Evolutionary conservation across 1,139 yeast genomes (phyloP).

Genomic region (Suhomyces atakaporum): DNA sequence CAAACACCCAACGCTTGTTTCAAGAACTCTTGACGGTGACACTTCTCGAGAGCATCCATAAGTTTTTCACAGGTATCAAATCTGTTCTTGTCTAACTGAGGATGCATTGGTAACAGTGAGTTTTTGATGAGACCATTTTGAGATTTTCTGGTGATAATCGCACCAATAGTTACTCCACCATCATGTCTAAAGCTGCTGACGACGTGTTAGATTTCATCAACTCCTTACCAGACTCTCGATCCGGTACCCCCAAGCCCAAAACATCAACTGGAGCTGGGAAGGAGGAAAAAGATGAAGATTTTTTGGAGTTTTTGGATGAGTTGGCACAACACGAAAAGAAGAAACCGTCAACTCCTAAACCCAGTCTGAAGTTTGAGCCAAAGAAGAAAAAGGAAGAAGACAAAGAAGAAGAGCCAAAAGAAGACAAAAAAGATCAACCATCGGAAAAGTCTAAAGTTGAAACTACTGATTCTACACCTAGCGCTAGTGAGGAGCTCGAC

Average conservation of each 20-base stretch:
- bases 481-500: slow-evolving; percentile 25
- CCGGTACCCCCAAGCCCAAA: slow-evolving; percentile 36
- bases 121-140: neutral
- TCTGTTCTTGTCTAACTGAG: slow-evolving; percentile 48
- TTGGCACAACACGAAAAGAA: slow-evolving; percentile 54
- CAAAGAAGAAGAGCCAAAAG: slow-evolving; percentile 12
- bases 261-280: slow-evolving; percentile 15
- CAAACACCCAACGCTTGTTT: slow-evolving; percentile 83
- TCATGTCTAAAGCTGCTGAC: slow-evolving; percentile 42
- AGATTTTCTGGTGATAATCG: neutral
- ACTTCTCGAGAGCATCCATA: slow-evolving; percentile 86
- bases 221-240: slow-evolving; percentile 72
- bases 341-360: slow-evolving; percentile 24
- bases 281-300: slow-evolving; percentile 63
- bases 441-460: too few species aligned
- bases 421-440: neutral
- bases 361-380: slow-evolving; percentile 26
- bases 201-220: slow-evolving; percentile 90
- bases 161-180: neutral
- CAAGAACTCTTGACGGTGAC: slow-evolving; percentile 74
- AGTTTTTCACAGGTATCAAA: slow-evolving; percentile 70
- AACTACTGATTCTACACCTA: slow-evolving; percentile 1
- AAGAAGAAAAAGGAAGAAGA: slow-evolving; percentile 21
- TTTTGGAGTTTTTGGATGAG: slow-evolving; percentile 85
- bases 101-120: slow-evolving; percentile 37